Conservation (phyloP, 768 basidiomycete genomes). For the Boletales sp. region DNA sequence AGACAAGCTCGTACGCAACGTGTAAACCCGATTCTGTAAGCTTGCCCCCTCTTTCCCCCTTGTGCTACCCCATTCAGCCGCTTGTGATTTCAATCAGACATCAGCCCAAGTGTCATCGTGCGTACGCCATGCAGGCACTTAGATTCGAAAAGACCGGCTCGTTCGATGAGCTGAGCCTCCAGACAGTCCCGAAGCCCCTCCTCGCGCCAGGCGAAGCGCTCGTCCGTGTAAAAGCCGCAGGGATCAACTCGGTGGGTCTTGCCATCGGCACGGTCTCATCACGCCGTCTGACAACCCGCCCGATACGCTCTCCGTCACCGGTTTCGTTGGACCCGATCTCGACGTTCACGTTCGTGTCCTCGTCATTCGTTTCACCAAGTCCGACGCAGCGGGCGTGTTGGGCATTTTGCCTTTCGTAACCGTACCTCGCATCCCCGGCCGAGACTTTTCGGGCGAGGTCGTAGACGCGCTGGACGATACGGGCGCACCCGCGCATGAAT, state of each 20-base stretch:
- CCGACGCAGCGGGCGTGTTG: conserved; percentile 28
- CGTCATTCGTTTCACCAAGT: conserved; percentile 6
- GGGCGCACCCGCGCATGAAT: conserved; percentile 14
- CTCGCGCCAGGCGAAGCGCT: conserved; percentile 32
- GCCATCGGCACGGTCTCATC: too few relatives aligned
- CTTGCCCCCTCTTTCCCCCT: too few relatives aligned
- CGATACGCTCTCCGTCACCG: too few relatives aligned
- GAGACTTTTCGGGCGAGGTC: conserved; percentile 35
- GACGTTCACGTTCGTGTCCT: too few relatives aligned
- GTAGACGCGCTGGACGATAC: conserved; percentile 27
- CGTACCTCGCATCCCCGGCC: conserved; percentile 27
- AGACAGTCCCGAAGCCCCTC: conserved; percentile 22
- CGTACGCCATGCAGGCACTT: conserved; percentile 29
- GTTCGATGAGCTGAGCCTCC: conserved; percentile 23
- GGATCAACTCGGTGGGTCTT: conserved; percentile 29
- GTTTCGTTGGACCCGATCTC: not conserved
- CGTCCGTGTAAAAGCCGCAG: conserved; percentile 31
- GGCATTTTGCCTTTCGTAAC: conserved; percentile 32
- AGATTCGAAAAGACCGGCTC: conserved; percentile 31
- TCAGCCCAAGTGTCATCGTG: not conserved
- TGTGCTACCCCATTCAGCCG: too few relatives aligned
- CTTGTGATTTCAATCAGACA: not conserved
- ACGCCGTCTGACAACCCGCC: too few relatives aligned
- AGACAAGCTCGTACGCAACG: too few relatives aligned
- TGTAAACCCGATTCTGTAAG: too few relatives aligned